A percentile compares a stretch with the other conserved stretches of the same genome.
These are phyloP conservation scores for Apiospora marii DNA, from an alignment of 2,329 filamentous ascomycete genomes.

Conservation along the genomic window DNA sequence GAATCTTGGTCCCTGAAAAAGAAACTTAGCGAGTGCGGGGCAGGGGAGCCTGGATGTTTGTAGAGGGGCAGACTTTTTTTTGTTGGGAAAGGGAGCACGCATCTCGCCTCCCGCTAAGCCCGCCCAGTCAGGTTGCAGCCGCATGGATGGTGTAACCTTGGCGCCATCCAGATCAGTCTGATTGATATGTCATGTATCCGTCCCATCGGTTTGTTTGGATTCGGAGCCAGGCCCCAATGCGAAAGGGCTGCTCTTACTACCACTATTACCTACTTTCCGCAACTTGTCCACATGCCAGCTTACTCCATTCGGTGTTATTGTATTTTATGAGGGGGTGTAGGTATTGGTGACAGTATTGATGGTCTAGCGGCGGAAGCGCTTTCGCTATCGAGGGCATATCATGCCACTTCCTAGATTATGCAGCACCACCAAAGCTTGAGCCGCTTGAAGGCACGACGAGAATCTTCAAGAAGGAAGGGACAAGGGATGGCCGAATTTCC, in stretches of 20 bases:
- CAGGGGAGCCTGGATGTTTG: background rate
- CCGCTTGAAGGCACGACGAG: background rate
- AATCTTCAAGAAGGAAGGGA: background rate
- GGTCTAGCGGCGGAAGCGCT: background rate
- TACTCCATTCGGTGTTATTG: too few species aligned
- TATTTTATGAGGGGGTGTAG: too few species aligned
- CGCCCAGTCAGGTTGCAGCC: background rate
- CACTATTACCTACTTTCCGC: too few species aligned
- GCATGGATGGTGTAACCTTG: conserved; percentile 13
- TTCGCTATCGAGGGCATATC: background rate
- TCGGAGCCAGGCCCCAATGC: background rate
- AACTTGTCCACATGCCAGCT: too few species aligned
- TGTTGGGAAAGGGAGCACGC: conserved; percentile 21
- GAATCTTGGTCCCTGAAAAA: conserved; percentile 17
- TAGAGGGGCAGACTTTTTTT: conserved; percentile 21
- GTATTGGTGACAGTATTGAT: too few species aligned
- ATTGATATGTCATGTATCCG: background rate
- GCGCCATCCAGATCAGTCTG: background rate
- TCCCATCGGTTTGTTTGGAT: background rate
- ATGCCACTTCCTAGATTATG: background rate
- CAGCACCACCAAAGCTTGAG: background rate
- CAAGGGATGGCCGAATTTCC: background rate
- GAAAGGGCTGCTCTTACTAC: too few species aligned
- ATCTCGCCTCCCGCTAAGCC: conserved; percentile 9
- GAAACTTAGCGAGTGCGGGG: conserved; percentile 18